phyloP scores from a whole-genome alignment of 2,329 filamentous ascomycete genomes.

The Ophiostoma tasmaniense region DNA sequence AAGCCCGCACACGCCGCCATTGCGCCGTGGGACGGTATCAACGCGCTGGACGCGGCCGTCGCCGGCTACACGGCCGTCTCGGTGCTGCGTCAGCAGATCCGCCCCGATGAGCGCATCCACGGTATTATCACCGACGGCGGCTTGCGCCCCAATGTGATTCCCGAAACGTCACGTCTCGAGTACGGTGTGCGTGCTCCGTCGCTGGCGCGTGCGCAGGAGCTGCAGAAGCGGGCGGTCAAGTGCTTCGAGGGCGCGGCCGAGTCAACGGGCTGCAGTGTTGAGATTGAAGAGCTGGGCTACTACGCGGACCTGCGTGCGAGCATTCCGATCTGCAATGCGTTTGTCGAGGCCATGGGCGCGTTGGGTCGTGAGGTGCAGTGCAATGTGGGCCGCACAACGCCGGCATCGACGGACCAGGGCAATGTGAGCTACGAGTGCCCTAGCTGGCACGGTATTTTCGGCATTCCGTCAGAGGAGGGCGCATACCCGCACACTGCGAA shows the following conservation, averaged over 20 bases:
- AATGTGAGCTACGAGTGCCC: constrained; percentile 38
- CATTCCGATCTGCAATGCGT: constrained; percentile 37
- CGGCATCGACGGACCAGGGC: constrained; percentile 49
- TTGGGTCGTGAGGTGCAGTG: constrained; percentile 22
- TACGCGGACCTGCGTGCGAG: constrained; percentile 28
- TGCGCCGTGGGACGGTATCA: constrained; percentile 39
- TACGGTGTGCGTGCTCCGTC: constrained; percentile 26
- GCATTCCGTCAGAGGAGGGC: constrained; percentile 13
- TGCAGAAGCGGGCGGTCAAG: constrained; percentile 24
- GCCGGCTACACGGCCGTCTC: constrained; percentile 30
- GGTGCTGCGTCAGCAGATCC: constrained; percentile 39
- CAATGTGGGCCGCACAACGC: constrained; percentile 30
- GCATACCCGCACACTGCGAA: constrained; percentile 13
- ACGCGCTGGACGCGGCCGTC: constrained; percentile 39
- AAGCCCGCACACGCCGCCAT: constrained; percentile 36
- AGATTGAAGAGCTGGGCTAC: constrained; percentile 24
- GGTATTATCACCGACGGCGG: constrained; percentile 36
- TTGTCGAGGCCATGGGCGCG: constrained; percentile 22
- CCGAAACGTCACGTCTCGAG: constrained; percentile 31
- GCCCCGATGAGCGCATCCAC: constrained; percentile 40
- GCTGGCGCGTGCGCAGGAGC: constrained; percentile 27
- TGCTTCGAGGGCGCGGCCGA: constrained; percentile 31
- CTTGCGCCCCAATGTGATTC: constrained; percentile 32
- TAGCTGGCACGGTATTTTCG: constrained; percentile 35
- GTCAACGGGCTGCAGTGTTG: constrained; percentile 27